A percentile compares a stretch with the other conserved stretches of the same genome.
Evolutionary conservation across 164 flowering plant species (phyloP).

Genomic region (Malania oleifera): DNA sequence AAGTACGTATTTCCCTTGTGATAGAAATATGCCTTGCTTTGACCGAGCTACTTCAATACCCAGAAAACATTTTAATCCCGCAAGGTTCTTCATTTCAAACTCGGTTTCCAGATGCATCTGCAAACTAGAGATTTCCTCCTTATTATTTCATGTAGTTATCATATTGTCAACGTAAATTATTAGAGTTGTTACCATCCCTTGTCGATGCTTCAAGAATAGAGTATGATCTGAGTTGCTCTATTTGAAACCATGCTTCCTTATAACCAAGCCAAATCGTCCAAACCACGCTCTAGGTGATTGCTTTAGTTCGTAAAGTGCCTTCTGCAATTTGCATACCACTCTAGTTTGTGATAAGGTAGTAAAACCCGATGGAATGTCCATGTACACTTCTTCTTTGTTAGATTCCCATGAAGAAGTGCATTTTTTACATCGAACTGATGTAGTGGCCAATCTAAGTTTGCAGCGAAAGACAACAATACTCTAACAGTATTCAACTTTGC

Average conservation of each 20-base stretch:
- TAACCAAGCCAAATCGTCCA: background rate
- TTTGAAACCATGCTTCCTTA: background rate
- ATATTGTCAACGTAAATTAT: too few species aligned
- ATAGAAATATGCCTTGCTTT: background rate
- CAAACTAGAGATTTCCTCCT: conserved; percentile 1
- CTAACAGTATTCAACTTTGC: conserved; percentile 1
- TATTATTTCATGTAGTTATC: background rate
- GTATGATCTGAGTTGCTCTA: conserved; percentile 4
- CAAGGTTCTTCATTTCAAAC: conserved; percentile 3
- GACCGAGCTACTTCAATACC: conserved; percentile 5
- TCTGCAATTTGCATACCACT: conserved; percentile 1
- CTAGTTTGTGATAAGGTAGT: background rate
- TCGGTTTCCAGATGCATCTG: background rate
- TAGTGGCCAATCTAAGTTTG: background rate
- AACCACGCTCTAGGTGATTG: conserved; percentile 1
- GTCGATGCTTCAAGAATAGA: conserved; percentile 3
- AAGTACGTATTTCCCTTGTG: background rate
- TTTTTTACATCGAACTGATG: conserved; percentile 3
- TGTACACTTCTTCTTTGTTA: too few species aligned
- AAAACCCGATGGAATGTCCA: background rate
- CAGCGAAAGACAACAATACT: conserved; percentile 1
- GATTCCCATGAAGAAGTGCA: conserved; percentile 1
- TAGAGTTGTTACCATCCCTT: background rate
- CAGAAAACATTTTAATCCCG: background rate
- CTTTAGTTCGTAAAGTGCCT: background rate